Percentiles rank a stretch among this genome's conserved stretches.
Evolutionary conservation across 75 land plant genomes (phyloP).

Genomic region (Pinus tabuliformis): DNA sequence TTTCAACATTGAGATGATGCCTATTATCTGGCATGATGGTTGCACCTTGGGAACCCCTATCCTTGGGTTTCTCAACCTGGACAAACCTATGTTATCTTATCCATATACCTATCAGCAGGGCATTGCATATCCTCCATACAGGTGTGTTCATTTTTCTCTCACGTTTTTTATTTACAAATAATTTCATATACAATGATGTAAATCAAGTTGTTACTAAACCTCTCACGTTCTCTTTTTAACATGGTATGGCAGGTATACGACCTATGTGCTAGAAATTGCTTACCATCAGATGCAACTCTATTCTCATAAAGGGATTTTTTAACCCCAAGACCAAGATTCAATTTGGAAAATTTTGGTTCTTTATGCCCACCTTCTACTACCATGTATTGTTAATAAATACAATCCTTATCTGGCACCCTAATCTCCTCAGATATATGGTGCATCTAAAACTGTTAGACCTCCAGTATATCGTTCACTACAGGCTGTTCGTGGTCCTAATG

Average conservation of each 20-base stretch:
- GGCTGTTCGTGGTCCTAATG: too few relatives aligned
- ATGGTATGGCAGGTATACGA: conserved; percentile 4
- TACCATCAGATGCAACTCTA: neutral
- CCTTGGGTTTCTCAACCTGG: conserved; percentile 8
- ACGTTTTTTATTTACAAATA: neutral
- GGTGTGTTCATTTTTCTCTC: neutral
- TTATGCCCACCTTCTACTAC: neutral
- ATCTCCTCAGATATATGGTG: too few relatives aligned
- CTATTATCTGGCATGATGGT: conserved; percentile 3
- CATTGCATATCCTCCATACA: conserved; percentile 5
- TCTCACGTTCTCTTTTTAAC: conserved; percentile 1
- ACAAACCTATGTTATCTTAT: conserved; percentile 1
- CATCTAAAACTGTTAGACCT: too few relatives aligned
- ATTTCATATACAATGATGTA: neutral
- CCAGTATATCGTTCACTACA: too few relatives aligned
- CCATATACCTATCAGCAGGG: neutral
- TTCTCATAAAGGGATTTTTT: neutral
- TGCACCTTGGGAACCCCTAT: conserved; percentile 7
- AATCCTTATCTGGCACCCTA: too few relatives aligned
- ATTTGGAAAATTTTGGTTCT: neutral
- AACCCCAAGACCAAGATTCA: neutral
- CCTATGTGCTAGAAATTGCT: conserved; percentile 1
- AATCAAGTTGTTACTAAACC: neutral
- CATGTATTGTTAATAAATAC: neutral
- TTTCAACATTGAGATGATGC: neutral